These are phyloP conservation scores for Lipomyces chichibuensis DNA, from an alignment of 805 yeast genomes.

Conservation along the genomic window DNA sequence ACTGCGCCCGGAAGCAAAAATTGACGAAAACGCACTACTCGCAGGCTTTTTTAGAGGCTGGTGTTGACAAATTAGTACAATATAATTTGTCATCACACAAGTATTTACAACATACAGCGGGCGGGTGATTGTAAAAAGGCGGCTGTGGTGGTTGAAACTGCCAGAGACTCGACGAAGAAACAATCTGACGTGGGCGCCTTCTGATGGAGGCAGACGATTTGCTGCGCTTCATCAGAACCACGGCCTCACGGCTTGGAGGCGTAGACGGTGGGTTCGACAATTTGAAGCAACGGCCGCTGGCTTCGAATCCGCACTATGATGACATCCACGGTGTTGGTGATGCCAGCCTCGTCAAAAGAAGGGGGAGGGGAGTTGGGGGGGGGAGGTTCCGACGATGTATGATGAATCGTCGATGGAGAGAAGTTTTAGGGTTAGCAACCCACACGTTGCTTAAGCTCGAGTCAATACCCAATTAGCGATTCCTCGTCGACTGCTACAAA, in stretches of 20 bases:
- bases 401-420: too few relatives aligned
- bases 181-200: conserved; percentile 22
- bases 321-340: too few relatives aligned
- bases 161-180: conserved; percentile 24
- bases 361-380: too few relatives aligned
- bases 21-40: conserved; percentile 27
- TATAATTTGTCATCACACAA: background rate
- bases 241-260: background rate
- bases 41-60: conserved; percentile 27
- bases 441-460: too few relatives aligned
- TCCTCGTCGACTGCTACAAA: too few relatives aligned
- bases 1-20: conserved; percentile 33
- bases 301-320: background rate
- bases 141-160: conserved; percentile 39
- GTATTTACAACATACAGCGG: conserved; percentile 20
- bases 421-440: too few relatives aligned
- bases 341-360: too few relatives aligned
- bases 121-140: conserved; percentile 39
- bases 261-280: background rate
- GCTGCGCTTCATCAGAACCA: conserved; percentile 28
- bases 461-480: too few relatives aligned
- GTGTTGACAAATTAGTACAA: background rate
- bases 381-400: too few relatives aligned
- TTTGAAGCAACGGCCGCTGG: background rate
- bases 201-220: conserved; percentile 31